Percentiles rank a stretch among this genome's conserved stretches.
phyloP scores from a whole-genome alignment of 805 yeast genomes.

The Starmerella cellae region DNA sequence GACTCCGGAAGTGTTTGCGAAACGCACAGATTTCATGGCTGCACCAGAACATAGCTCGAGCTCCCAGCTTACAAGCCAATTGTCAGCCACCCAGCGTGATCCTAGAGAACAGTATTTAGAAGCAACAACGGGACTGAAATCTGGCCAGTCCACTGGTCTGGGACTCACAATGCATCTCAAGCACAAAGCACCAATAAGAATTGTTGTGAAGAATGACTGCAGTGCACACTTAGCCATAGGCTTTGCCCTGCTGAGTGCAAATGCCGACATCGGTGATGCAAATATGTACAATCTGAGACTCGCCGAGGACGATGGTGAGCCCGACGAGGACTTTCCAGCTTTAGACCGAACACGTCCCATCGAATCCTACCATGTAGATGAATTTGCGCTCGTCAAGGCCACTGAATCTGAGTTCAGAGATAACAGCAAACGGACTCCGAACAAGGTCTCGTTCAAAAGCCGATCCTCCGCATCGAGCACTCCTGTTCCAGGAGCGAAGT shows the following conservation, averaged over 20 bases:
- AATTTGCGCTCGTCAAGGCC: conserved; percentile 62
- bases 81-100: conserved; percentile 9
- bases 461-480: background rate
- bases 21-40: conserved; percentile 1
- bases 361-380: conserved; percentile 64
- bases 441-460: conserved; percentile 15
- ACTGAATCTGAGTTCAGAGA: conserved; percentile 26
- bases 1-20: conserved; percentile 6
- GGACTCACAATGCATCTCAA: conserved; percentile 28
- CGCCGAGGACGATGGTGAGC: conserved; percentile 87
- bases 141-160: conserved; percentile 7
- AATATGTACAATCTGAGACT: conserved; percentile 64
- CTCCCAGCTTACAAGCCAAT: conserved; percentile 14
- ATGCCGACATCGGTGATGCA: conserved; percentile 34
- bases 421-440: conserved; percentile 27
- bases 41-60: background rate
- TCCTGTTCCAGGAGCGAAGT: no score
- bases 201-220: conserved; percentile 29
- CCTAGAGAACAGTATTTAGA: conserved; percentile 21
- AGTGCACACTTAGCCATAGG: conserved; percentile 47
- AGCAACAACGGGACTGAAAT: conserved; percentile 13
- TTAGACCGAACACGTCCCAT: conserved; percentile 55
- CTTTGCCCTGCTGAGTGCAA: conserved; percentile 31
- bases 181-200: conserved; percentile 24
- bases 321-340: conserved; percentile 81